Base-by-base conservation (phyloP, 108 stramenopile species). In the Discostella stelligeroides region DNA sequence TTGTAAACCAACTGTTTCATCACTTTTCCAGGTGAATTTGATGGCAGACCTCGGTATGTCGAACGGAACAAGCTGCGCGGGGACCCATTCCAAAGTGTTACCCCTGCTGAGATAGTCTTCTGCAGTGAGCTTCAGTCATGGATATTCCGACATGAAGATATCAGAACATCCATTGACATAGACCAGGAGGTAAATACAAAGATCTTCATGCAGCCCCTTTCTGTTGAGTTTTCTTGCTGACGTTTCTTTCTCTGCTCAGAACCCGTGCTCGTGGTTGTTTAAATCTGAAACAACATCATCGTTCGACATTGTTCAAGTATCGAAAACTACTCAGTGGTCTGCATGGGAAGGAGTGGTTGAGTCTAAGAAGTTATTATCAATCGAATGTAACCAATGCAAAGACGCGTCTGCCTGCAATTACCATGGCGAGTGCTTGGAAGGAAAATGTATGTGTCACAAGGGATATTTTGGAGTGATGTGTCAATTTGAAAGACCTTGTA, bases 91-190 rank as follows among this genome's bases (percentile, higher is more conserved):
- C 28, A 45, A 18, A 20, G 21, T 7, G 29, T 47, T 2, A 59
- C 46, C 17, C 64, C 64, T 11, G 76, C 76, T 60, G 69, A 70
- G 53, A 78, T 78, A 20, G 27, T 60, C 11, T 78, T 70, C 15
- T 78, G 76, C 27, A 12, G 70, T 17, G 63, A 50, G 46, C 37
- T 54, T 20, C 42, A 72, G 18, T 11, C 41, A n/a, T 72, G 72
- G 72, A 62, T 72, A 4, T 55, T 72, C 25, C 10, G 20, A 5
- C 72, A 72, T 41, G 39, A 54, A 13, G n/a, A 57, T 18, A 72
- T 72, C 37, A 34, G 27, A 55, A 72, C 61, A 4, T 39, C 72
- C 6, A 6, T 41, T 6, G 50, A 55, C 6, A 20, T 14, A 7
- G 63, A 47, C n/a, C 1, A 25, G 11, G 63, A 46, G 61, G 41